A percentile compares a stretch with the other conserved stretches of the same genome.
phyloP scores from a whole-genome alignment of 805 yeast species.

The Myxozyma neglecta region DNA sequence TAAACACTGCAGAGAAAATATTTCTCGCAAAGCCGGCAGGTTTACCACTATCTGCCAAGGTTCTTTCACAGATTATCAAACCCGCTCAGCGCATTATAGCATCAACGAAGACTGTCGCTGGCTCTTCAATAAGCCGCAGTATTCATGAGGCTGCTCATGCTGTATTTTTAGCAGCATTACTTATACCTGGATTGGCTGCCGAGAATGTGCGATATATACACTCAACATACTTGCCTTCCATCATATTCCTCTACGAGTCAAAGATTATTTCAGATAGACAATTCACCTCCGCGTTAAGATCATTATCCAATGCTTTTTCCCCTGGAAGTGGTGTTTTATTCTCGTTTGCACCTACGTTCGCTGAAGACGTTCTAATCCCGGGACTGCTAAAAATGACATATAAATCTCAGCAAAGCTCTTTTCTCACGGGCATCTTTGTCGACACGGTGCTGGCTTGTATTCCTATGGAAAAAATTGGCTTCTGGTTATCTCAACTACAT shows the following conservation, averaged over 20 bases:
- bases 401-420: not conserved
- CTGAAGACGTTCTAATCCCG: constrained; percentile 14
- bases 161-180: constrained; percentile 28
- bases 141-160: constrained; percentile 32
- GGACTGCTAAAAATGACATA: not conserved
- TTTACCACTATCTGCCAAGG: not conserved
- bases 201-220: constrained; percentile 15
- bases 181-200: constrained; percentile 12
- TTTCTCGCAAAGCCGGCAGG: constrained; percentile 18
- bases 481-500: constrained; percentile 9
- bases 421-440: constrained; percentile 4
- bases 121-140: not conserved
- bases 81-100: constrained; percentile 12
- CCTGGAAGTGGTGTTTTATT: constrained; percentile 22
- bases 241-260: constrained; percentile 3
- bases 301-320: constrained; percentile 11
- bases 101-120: not conserved
- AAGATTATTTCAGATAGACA: constrained; percentile 12
- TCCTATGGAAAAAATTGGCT: constrained; percentile 6
- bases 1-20: constrained; percentile 23
- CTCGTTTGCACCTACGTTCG: constrained; percentile 17
- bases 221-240: constrained; percentile 2
- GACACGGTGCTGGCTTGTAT: constrained; percentile 20
- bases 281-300: constrained; percentile 13
- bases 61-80: not conserved